Conservation (phyloP, 2,329 filamentous ascomycete species). For the Calonectria pauciramosa region DNA sequence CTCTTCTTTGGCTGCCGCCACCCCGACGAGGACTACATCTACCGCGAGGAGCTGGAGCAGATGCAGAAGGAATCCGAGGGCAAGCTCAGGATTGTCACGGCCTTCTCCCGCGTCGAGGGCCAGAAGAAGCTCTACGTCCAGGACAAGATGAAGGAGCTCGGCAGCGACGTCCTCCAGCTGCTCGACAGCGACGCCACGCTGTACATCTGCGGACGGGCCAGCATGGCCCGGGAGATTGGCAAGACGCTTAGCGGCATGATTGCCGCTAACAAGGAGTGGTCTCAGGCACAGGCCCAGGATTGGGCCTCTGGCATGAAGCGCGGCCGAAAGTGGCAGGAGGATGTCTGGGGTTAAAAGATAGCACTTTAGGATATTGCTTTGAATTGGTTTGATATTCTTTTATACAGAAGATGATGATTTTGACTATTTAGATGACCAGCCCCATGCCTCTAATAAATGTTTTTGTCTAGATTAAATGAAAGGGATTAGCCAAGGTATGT, state of each 20-base stretch:
- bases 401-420: neutral
- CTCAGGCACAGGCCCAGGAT: constrained; percentile 15
- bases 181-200: constrained; percentile 22
- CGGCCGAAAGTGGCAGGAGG: constrained; percentile 30
- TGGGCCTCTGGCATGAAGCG: constrained; percentile 28
- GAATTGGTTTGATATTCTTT: neutral
- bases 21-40: constrained; percentile 26
- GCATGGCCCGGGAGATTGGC: constrained; percentile 30
- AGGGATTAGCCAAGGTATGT: no score
- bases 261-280: constrained; percentile 18
- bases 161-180: constrained; percentile 5
- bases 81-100: constrained; percentile 22
- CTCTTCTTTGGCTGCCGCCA: constrained; percentile 28
- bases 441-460: constrained; percentile 32
- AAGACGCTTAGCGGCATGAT: constrained; percentile 27
- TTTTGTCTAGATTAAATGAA: constrained; percentile 15
- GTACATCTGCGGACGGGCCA: constrained; percentile 26
- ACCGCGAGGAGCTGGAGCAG: constrained; percentile 20
- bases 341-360: constrained; percentile 25
- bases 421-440: constrained; percentile 14
- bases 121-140: constrained; percentile 28
- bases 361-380: neutral
- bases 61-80: constrained; percentile 24
- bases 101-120: constrained; percentile 22
- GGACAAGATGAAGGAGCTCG: constrained; percentile 23